These are phyloP conservation scores for Xylariales sp. DNA, from an alignment of 2,329 filamentous ascomycete genomes.

Conservation along the genomic window DNA sequence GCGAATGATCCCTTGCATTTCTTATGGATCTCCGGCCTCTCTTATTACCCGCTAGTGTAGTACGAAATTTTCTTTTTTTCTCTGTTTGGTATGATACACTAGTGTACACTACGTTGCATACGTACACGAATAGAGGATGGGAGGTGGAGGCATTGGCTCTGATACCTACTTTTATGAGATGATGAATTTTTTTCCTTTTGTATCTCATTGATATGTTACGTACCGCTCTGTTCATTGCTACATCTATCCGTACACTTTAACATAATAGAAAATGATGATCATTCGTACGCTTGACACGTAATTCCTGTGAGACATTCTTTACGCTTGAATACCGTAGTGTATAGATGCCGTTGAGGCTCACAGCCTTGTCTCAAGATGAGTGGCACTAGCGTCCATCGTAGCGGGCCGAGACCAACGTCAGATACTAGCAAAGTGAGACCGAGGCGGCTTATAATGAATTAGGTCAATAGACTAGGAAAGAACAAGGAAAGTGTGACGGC, in stretches of 20 bases:
- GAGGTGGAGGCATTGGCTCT: neutral
- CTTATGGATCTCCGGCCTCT: neutral
- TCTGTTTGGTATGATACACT: neutral
- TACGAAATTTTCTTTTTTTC: neutral
- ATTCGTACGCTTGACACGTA: neutral
- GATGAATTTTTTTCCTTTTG: slow-evolving; percentile 3
- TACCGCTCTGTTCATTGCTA: neutral
- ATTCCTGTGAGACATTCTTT: neutral
- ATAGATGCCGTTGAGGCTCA: neutral
- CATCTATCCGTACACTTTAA: neutral
- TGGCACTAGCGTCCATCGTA: no score
- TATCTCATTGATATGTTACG: neutral
- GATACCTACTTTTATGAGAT: neutral
- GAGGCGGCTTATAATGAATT: neutral
- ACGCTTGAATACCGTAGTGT: no score
- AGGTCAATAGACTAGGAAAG: neutral
- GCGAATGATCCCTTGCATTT: slow-evolving; percentile 1
- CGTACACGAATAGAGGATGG: neutral
- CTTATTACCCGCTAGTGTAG: neutral
- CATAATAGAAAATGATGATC: neutral
- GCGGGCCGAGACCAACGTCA: no score
- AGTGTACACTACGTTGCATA: neutral
- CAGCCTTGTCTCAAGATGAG: slow-evolving; percentile 5
- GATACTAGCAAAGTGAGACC: neutral
- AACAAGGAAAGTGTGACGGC: neutral